Percentiles rank a stretch among this genome's conserved stretches.
Evolutionary conservation across 495 filamentous ascomycete species (phyloP).

Genomic region (Hypoxylon lienhwacheense): DNA sequence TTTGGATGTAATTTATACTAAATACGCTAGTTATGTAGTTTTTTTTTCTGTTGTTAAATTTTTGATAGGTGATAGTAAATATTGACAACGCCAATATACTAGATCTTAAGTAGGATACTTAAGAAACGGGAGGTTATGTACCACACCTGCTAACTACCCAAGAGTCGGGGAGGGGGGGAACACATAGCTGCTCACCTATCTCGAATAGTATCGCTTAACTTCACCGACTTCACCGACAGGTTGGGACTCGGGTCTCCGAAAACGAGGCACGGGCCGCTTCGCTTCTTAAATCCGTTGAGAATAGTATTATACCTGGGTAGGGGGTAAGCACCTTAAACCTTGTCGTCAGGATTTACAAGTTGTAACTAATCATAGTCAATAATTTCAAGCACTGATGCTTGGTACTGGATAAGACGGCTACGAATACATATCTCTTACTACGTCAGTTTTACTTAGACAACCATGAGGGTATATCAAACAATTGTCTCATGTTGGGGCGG

Average conservation of each 20-base stretch:
- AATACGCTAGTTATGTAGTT: too few relatives aligned
- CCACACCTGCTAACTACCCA: too few relatives aligned
- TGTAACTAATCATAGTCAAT: neutral
- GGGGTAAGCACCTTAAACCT: constrained; percentile 30
- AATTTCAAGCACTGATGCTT: neutral
- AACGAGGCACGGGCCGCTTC: constrained; percentile 28
- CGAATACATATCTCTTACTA: too few relatives aligned
- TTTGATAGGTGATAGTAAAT: too few relatives aligned
- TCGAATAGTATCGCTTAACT: neutral
- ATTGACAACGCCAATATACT: constrained; percentile 1
- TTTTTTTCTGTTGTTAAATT: too few relatives aligned
- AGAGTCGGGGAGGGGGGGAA: too few relatives aligned
- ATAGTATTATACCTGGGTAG: too few relatives aligned
- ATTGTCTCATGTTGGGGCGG: too few relatives aligned
- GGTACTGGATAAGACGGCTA: neutral
- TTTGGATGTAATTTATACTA: constrained; percentile 15
- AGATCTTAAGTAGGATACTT: too few relatives aligned
- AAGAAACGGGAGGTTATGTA: too few relatives aligned
- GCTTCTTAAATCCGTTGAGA: constrained; percentile 11
- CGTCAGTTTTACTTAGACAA: too few relatives aligned
- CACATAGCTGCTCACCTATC: neutral
- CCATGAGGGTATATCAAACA: constrained; percentile 10
- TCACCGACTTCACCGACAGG: constrained; percentile 18
- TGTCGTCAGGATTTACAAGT: constrained; percentile 1
- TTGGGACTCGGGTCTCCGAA: constrained; percentile 7